These are phyloP conservation scores for Porogramme epimiltina DNA, from an alignment of 1,284 basidiomycete species.

Conservation along the genomic window DNA sequence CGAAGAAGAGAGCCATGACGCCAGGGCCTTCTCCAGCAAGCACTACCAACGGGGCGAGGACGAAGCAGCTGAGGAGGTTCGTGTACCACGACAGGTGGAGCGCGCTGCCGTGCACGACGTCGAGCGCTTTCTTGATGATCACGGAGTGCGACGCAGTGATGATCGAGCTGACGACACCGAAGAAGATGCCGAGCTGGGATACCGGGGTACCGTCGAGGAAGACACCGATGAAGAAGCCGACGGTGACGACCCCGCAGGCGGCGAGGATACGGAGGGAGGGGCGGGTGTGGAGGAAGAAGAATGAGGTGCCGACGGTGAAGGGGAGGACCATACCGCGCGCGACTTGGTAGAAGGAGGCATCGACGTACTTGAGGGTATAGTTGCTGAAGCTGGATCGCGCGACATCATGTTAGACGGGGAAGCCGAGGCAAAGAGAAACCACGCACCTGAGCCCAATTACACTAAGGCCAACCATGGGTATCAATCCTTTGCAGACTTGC, in stretches of 20 bases:
- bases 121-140: slow-evolving; percentile 80
- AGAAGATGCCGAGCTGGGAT: slow-evolving; percentile 64
- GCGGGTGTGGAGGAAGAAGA: slow-evolving; percentile 67
- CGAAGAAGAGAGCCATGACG: slow-evolving; percentile 60
- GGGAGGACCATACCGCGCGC: slow-evolving; percentile 87
- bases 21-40: slow-evolving; percentile 71
- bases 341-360: slow-evolving; percentile 90
- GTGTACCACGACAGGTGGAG: slow-evolving; percentile 84
- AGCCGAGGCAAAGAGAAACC: neutral
- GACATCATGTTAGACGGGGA: neutral
- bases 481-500: slow-evolving; percentile 67
- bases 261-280: slow-evolving; percentile 72
- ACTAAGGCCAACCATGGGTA: slow-evolving; percentile 74
- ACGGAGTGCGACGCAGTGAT: slow-evolving; percentile 85
- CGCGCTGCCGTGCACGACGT: slow-evolving; percentile 77
- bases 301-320: slow-evolving; percentile 83
- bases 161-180: slow-evolving; percentile 76
- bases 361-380: slow-evolving; percentile 89
- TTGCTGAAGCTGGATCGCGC: slow-evolving; percentile 71
- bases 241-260: slow-evolving; percentile 74
- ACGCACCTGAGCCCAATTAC: slow-evolving; percentile 78
- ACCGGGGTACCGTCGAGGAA: slow-evolving; percentile 72
- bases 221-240: slow-evolving; percentile 85
- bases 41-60: slow-evolving; percentile 67
- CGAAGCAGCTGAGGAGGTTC: slow-evolving; percentile 71